Base-by-base conservation (phyloP, 164 flowering plant genomes). In the Vitis labrusca region DNA sequence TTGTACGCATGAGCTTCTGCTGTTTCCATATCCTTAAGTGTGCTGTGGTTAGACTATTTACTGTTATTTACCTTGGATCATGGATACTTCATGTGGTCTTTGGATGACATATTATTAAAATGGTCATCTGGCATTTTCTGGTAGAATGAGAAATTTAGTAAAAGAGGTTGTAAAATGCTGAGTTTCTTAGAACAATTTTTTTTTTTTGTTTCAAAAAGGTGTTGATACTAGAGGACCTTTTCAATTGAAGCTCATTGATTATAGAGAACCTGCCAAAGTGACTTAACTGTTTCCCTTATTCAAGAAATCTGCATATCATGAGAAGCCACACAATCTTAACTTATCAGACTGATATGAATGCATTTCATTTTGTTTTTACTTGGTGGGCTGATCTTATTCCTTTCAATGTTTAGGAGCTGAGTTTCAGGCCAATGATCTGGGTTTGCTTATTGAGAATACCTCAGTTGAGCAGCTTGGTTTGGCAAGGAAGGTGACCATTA, bases 401-500 rank as follows among this genome's bases (percentile, higher is more conserved):
- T 10, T 11, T 56, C 47, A 16, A 58, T 62, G 30, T 61, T 48
- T 74, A 96, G 98, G 98, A 56, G 97, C 99, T 23, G 98, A 93
- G 81, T 93, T 68, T 78, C 98, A 93, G 69, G 99, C 98, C 29
- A 84, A 71, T 76, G 98, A 96, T 66, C 76, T 96, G 64, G 97
- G 99, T 23, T 68, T 96, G 80, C 83, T 87, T 32, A 75, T 96
- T 50, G 98, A 91, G 79, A 87, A 85, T 70, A 82, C 93, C 3
- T 67, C 90, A 19, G 79, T 96, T 58, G 99, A 93, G 71, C 95
- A 93, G 82, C 94, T 93, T 73, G 99, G 99, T 65, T 29, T 85
- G 10, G 99, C 99, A 27, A 85, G 99, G 65, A 96, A 96, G 77
- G 90, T 93, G 58, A 93, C 88, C 54, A 85, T 93, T 75, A 74